Evolutionary conservation across 129 eudicot genomes (phyloP).

Genomic region (Arctium lappa): DNA sequence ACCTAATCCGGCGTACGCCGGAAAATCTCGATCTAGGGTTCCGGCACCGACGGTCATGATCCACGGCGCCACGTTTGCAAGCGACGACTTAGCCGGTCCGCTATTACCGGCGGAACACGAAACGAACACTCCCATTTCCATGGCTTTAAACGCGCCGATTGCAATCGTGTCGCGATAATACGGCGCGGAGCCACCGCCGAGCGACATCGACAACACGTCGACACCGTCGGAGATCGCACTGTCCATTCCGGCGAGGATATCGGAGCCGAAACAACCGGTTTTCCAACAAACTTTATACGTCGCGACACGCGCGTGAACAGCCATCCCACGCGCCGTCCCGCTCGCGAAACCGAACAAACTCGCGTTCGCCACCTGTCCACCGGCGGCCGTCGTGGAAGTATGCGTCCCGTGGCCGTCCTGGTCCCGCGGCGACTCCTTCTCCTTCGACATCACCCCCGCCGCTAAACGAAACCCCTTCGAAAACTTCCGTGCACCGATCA

Average conservation of each 20-base stretch:
- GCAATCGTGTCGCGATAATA: slow-evolving; percentile 72
- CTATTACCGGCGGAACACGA: slow-evolving; percentile 92
- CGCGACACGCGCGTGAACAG: slow-evolving; percentile 67
- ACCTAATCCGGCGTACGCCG: slow-evolving; percentile 57
- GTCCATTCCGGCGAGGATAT: slow-evolving; percentile 84
- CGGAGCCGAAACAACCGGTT: slow-evolving; percentile 76
- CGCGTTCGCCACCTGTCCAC: slow-evolving; percentile 53
- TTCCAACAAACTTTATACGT: slow-evolving; percentile 75
- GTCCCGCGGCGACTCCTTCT: slow-evolving; percentile 64
- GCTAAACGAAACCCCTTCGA: slow-evolving; percentile 59
- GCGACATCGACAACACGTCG: slow-evolving; percentile 67
- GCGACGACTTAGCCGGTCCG: slow-evolving; percentile 55
- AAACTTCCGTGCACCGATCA: slow-evolving; percentile 75
- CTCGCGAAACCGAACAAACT: slow-evolving; percentile 75
- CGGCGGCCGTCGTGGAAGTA: slow-evolving; percentile 81
- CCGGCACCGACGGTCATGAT: slow-evolving; percentile 95
- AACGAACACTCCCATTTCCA: slow-evolving; percentile 77
- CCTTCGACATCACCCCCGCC: slow-evolving; percentile 29
- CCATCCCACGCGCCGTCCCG: slow-evolving; percentile 92
- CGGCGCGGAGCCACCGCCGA: slow-evolving; percentile 75
- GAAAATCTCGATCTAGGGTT: slow-evolving; percentile 80
- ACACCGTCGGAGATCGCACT: slow-evolving; percentile 71
- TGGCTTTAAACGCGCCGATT: slow-evolving; percentile 72
- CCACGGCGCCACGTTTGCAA: slow-evolving; percentile 92
- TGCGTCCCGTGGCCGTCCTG: slow-evolving; percentile 93